Percentiles rank a stretch among this genome's conserved stretches.
These are phyloP conservation scores for Laburnicola sp. DNA, from an alignment of 2,329 filamentous ascomycete genomes.

Conservation along the genomic window DNA sequence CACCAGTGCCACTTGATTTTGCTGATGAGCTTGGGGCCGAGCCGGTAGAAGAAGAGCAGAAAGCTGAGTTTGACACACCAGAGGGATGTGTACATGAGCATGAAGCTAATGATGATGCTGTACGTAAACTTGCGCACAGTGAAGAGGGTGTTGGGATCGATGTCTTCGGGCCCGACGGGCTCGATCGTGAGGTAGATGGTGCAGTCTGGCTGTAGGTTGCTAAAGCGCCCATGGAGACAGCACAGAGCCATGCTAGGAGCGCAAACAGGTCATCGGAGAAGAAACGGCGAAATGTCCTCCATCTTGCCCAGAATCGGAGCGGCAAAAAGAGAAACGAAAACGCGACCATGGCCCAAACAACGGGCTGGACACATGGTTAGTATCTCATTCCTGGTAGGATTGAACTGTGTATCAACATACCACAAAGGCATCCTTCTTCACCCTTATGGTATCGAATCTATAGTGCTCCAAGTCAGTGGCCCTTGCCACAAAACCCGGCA, in stretches of 20 bases:
- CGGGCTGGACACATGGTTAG: neutral
- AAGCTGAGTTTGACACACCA: conserved; percentile 21
- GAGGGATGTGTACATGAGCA: conserved; percentile 17
- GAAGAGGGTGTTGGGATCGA: neutral
- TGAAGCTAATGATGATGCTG: neutral
- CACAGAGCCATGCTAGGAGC: conserved; percentile 1
- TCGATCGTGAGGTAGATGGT: neutral
- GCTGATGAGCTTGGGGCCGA: conserved; percentile 4
- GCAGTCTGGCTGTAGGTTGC: neutral
- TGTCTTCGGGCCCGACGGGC: neutral
- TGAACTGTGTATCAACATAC: neutral
- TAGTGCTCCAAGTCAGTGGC: neutral
- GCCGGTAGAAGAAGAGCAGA: conserved; percentile 18
- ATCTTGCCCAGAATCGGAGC: neutral
- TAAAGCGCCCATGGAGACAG: neutral
- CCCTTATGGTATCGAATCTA: conserved; percentile 2
- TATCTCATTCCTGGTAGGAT: neutral
- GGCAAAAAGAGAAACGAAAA: conserved; percentile 2
- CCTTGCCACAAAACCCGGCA: neutral
- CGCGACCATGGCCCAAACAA: neutral
- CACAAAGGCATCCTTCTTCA: conserved; percentile 3
- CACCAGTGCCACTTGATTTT: conserved; percentile 11
- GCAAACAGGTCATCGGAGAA: conserved; percentile 5
- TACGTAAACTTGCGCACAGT: neutral
- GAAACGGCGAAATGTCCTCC: neutral